A percentile compares a stretch with the other conserved stretches of the same genome.
These are phyloP conservation scores for Daedalea quercina DNA, from an alignment of 768 basidiomycete genomes.

Conservation along the genomic window DNA sequence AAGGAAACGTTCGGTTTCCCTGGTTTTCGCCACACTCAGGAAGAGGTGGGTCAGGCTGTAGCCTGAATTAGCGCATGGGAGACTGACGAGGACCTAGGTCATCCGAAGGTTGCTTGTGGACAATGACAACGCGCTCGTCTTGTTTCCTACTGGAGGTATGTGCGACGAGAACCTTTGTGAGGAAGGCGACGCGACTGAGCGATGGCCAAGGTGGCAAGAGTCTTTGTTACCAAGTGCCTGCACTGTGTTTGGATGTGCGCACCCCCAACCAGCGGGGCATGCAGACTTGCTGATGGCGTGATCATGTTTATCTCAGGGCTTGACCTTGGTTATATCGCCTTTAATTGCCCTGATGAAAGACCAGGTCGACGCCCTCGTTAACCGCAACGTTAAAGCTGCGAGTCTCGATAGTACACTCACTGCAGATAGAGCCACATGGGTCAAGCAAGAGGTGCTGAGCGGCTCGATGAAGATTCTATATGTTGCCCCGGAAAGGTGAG, in stretches of 20 bases:
- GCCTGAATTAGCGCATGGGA: background rate
- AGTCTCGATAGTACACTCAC: conserved; percentile 32
- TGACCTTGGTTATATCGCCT: conserved; percentile 89
- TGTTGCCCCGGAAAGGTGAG: conserved; percentile 38
- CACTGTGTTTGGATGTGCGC: conserved; percentile 28
- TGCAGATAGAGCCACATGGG: conserved; percentile 23
- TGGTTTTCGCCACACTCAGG: conserved; percentile 32
- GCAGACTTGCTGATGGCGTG: background rate
- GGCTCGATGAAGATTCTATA: conserved; percentile 41
- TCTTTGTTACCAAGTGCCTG: conserved; percentile 34
- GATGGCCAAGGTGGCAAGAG: conserved; percentile 29
- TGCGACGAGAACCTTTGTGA: too few relatives aligned
- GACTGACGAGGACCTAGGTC: conserved; percentile 18
- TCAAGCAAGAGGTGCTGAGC: conserved; percentile 29
- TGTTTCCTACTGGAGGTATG: conserved; percentile 35
- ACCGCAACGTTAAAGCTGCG: conserved; percentile 64
- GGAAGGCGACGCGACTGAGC: background rate
- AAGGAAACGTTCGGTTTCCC: conserved; percentile 29
- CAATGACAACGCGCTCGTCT: conserved; percentile 34
- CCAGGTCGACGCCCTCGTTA: conserved; percentile 66
- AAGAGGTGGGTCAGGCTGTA: conserved; percentile 20
- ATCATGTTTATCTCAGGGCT: conserved; percentile 40
- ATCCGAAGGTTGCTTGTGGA: conserved; percentile 32
- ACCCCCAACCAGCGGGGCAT: background rate
- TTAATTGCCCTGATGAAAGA: conserved; percentile 87